phyloP scores from a whole-genome alignment of 2,329 filamentous ascomycete genomes.

The Pseudogymnoascus sp. region DNA sequence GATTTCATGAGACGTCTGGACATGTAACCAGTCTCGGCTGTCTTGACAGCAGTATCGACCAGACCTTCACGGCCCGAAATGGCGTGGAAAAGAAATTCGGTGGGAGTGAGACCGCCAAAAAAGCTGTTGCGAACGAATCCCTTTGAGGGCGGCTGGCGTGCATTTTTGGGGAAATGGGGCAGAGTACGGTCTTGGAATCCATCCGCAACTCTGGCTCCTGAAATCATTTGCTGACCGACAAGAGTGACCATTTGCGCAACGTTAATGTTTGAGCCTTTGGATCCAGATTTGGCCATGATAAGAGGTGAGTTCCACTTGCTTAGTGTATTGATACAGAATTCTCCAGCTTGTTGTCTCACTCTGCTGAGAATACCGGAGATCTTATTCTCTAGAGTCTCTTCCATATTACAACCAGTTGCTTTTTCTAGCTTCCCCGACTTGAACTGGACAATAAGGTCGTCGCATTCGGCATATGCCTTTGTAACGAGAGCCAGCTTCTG shows the following conservation, averaged over 20 bases:
- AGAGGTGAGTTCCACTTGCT: conserved; percentile 88
- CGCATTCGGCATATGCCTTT: conserved; percentile 70
- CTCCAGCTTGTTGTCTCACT: conserved; percentile 84
- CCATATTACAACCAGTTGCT: conserved; percentile 80
- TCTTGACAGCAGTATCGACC: conserved; percentile 98
- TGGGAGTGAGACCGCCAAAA: conserved; percentile 81
- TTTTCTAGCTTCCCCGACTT: conserved; percentile 76
- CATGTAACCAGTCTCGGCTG: conserved; percentile 98
- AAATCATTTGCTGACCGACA: conserved; percentile 97
- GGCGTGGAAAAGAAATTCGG: conserved; percentile 95
- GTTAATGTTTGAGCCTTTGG: conserved; percentile 95
- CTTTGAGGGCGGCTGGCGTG: conserved; percentile 85
- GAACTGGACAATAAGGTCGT: conserved; percentile 74
- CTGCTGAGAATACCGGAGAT: conserved; percentile 88
- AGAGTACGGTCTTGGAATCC: conserved; percentile 93
- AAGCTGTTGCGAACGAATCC: conserved; percentile 97
- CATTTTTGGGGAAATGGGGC: conserved; percentile 91
- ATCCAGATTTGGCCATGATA: conserved; percentile 95
- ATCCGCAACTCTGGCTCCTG: conserved; percentile 82
- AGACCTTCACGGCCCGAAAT: conserved; percentile 97
- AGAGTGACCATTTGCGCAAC: conserved; percentile 98
- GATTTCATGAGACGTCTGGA: conserved; percentile 97
- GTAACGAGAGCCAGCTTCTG: conserved; percentile 71
- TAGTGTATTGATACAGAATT: conserved; percentile 80
- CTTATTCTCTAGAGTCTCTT: conserved; percentile 82